A percentile compares a stretch with the other conserved stretches of the same genome.
phyloP scores from a whole-genome alignment of 441 rosid species.

The Macaranga tanarius region DNA sequence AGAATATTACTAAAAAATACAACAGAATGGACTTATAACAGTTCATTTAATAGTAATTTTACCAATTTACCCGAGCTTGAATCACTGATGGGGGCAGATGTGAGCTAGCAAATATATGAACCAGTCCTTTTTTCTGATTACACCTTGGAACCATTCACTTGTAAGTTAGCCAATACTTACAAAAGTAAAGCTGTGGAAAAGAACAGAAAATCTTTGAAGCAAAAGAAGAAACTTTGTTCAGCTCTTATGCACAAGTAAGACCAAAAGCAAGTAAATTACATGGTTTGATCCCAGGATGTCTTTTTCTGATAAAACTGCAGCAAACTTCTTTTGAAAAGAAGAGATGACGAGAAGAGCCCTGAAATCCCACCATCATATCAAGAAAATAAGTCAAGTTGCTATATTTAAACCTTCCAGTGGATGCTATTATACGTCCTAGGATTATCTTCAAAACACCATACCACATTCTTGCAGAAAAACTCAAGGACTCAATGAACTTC shows the following conservation, averaged over 20 bases:
- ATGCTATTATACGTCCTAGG: background rate
- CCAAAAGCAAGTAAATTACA: conserved; percentile 44
- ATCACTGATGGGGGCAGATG: conserved; percentile 50
- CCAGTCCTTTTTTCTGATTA: conserved; percentile 74
- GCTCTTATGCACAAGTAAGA: conserved; percentile 16
- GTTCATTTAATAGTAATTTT: conserved; percentile 29
- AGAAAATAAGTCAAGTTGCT: conserved; percentile 19
- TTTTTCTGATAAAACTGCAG: conserved; percentile 51
- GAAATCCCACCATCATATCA: conserved; percentile 33
- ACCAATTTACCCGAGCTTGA: conserved; percentile 72
- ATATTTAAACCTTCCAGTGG: background rate
- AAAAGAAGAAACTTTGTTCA: conserved; percentile 20
- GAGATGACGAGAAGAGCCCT: conserved; percentile 75
- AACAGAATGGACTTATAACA: conserved; percentile 17
- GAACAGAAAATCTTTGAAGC: conserved; percentile 23
- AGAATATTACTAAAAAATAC: conserved; percentile 19
- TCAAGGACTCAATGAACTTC: conserved; percentile 62
- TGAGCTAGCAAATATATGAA: conserved; percentile 57
- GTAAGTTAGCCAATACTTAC: conserved; percentile 34
- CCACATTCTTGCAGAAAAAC: conserved; percentile 85
- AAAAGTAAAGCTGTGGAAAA: conserved; percentile 18
- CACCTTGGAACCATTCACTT: conserved; percentile 47
- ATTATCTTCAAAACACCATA: conserved; percentile 30
- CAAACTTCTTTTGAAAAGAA: conserved; percentile 67
- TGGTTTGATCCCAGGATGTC: conserved; percentile 65